Base-by-base conservation (phyloP, 371 early-diverging fungal genomes). In the Mortierella polycephala region DNA sequence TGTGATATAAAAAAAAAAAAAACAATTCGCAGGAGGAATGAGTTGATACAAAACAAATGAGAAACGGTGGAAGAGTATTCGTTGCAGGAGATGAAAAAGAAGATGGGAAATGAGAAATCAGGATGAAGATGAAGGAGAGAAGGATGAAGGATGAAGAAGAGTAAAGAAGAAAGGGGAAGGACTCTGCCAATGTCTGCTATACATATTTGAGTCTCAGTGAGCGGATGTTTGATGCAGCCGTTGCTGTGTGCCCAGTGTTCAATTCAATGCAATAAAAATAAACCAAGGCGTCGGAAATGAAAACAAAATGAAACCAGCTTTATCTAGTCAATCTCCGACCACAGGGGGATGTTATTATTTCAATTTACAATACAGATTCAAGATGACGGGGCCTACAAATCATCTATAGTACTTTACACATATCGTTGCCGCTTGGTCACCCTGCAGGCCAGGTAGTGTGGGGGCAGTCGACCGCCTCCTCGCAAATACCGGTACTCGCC, bases 351-450 rank as follows among this genome's bases (percentile, higher is more conserved):
- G 30, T 30, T 4, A 30, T 30, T 30, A 30, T 2, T 30, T 30
- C 30, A 30, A 30, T 30, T 30, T 30, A 30, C 30, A 30, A 30
- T 30, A 30, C 30, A 30, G 30, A 30, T 30, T 30, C 30, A 30
- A 30, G 30, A 30, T 30, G 30, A 30, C 30, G 30, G 30, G 30
- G 30, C 13, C n/a, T 52, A 52, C 53, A 52, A 52, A 10, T 52
- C 23, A 52, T 52, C 30, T 39, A n/a, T 41, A 30, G 30, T 30
- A 30, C 30, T 30, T 30, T 62, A 72, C 39, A 62, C 55, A 23
- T 61, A 47, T 49, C 74, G 74, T 56, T 61, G 63, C 40, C 62
- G 54, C 49, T 74, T 74, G 52, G 60, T 56, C 57, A 74, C 69
- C 21, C 74, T 64, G 7, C 60, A 60, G 13, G 50, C 45, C 47